Conservation (phyloP, 345 rosid genomes). For the Crucihimalaya himalaica region DNA sequence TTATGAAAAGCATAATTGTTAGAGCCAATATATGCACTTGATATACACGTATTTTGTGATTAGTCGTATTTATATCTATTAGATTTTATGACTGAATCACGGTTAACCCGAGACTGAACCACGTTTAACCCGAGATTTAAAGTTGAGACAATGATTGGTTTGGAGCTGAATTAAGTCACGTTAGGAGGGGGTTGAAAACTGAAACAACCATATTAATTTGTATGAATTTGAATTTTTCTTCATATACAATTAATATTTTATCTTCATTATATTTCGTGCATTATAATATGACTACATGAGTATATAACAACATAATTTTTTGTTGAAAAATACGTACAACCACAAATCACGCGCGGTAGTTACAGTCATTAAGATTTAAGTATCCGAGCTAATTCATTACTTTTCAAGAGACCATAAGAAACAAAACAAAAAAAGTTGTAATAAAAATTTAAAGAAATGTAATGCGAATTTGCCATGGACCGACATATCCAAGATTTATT, state of each 20-base stretch:
- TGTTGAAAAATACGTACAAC: not conserved
- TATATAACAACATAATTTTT: slow-evolving; percentile 4
- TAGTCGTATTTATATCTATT: too few species aligned
- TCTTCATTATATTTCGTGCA: not conserved
- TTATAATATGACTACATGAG: not conserved
- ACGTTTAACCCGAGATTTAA: too few species aligned
- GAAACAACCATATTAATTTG: not conserved
- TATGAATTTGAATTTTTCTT: not conserved
- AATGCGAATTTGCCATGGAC: not conserved
- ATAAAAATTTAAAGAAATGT: not conserved
- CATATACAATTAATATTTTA: not conserved
- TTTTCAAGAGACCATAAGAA: not conserved
- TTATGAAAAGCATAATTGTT: not conserved
- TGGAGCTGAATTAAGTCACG: not conserved
- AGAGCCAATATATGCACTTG: not conserved
- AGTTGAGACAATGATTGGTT: not conserved
- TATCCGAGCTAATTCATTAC: not conserved
- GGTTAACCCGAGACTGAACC: too few species aligned
- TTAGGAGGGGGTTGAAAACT: not conserved
- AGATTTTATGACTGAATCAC: too few species aligned
- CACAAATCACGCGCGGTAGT: slow-evolving; percentile 1
- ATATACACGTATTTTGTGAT: too few species aligned
- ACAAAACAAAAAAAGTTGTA: not conserved
- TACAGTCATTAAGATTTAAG: not conserved
- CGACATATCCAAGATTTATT: slow-evolving; percentile 29